Evolutionary conservation across 140 eudicot species (phyloP).

Genomic region (Bidens hawaiensis): DNA sequence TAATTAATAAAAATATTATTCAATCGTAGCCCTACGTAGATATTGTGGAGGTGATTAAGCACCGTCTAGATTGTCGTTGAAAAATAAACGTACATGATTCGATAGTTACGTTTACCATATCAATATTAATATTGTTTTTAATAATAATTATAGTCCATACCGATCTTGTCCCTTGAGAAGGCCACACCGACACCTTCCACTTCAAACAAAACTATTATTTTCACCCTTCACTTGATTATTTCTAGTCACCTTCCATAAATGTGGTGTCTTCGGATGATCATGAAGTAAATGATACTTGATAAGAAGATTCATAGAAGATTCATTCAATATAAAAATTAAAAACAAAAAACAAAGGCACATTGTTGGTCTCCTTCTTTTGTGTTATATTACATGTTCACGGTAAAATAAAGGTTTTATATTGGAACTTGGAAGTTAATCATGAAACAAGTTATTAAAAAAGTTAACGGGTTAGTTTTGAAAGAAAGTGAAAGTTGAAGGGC

Average conservation of each 20-base stretch:
- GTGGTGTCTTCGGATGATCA: not conserved
- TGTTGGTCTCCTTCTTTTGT: not conserved
- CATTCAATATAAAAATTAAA: too few relatives aligned
- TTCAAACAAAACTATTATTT: conserved; percentile 6
- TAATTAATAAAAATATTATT: not conserved
- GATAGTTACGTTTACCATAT: conserved; percentile 19
- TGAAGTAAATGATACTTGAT: not conserved
- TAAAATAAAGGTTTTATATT: too few relatives aligned
- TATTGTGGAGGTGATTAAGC: not conserved
- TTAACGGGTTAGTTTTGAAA: too few relatives aligned
- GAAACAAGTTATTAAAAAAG: too few relatives aligned
- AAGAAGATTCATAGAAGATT: not conserved
- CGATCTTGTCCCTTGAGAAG: conserved; percentile 17
- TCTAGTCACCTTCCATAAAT: not conserved
- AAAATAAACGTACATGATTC: conserved; percentile 9
- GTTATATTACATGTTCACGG: not conserved
- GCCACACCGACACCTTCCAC: conserved; percentile 23
- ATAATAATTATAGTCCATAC: conserved; percentile 1
- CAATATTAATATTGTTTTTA: too few relatives aligned
- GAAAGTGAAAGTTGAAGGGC: too few relatives aligned
- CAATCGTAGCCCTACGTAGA: not conserved
- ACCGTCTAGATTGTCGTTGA: conserved; percentile 11
- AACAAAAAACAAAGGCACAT: not conserved
- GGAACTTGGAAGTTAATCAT: too few relatives aligned
- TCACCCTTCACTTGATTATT: conserved; percentile 1